These are phyloP conservation scores for Solanum peruvianum DNA, from an alignment of 257 asterid genomes.

Conservation along the genomic window DNA sequence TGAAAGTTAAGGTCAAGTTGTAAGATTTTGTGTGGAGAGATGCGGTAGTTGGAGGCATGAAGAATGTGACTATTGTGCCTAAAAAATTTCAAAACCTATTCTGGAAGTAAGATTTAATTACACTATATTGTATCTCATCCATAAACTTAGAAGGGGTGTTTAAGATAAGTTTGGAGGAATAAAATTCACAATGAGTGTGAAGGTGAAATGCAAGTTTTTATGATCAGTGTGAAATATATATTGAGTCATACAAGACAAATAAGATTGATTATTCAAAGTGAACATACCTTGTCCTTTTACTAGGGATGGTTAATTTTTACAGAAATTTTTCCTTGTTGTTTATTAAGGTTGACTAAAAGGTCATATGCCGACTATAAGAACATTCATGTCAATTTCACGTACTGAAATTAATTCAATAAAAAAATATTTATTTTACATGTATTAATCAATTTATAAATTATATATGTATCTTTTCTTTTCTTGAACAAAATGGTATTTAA, in stretches of 20 bases:
- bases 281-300: constrained; percentile 33
- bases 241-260: constrained; percentile 37
- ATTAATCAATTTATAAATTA: background rate
- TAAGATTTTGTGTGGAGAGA: too few species aligned
- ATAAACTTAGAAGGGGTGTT: constrained; percentile 45
- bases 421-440: background rate
- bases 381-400: background rate
- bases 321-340: constrained; percentile 17
- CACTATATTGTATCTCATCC: constrained; percentile 34
- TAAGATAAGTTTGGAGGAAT: constrained; percentile 42
- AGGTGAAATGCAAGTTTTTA: background rate
- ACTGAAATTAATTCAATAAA: background rate
- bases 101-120: constrained; percentile 46
- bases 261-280: constrained; percentile 44
- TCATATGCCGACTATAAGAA: background rate
- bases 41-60: too few species aligned
- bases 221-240: constrained; percentile 30
- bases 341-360: constrained; percentile 20
- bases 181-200: background rate
- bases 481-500: background rate
- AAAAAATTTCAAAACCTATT: constrained; percentile 31
- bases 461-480: background rate
- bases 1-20: too few species aligned
- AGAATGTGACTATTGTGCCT: constrained; percentile 5
- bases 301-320: constrained; percentile 29